phyloP scores from a whole-genome alignment of 1,284 basidiomycete species.

The Coniferiporia sulphurascens region DNA sequence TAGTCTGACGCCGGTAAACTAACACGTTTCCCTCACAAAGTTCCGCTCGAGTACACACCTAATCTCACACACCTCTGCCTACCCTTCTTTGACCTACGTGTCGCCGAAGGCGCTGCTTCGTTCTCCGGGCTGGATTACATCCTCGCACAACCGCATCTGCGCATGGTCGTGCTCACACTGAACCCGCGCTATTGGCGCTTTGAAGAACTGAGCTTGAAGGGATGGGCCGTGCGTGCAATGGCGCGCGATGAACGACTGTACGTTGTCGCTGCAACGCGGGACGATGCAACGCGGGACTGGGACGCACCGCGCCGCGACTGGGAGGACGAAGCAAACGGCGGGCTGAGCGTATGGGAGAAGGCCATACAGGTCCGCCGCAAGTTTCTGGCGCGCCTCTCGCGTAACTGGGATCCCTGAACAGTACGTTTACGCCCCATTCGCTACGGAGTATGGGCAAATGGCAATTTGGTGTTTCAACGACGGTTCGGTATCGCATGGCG shows the following conservation, averaged over 20 bases:
- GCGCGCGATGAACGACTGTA: constrained; percentile 16
- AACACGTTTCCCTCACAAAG: neutral
- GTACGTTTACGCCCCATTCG: neutral
- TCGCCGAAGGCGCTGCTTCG: constrained; percentile 4
- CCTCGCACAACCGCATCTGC: constrained; percentile 14
- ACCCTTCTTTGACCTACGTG: constrained; percentile 19
- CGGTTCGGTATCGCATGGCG: neutral
- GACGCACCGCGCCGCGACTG: constrained; percentile 16
- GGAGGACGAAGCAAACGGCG: constrained; percentile 17
- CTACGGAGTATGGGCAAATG: too few relatives aligned
- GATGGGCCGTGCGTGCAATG: constrained; percentile 18
- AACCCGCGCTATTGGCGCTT: constrained; percentile 20
- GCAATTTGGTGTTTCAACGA: neutral
- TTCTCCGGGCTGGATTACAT: constrained; percentile 17
- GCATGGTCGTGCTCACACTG: constrained; percentile 19
- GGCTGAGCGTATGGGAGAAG: constrained; percentile 19
- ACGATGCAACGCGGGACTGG: constrained; percentile 18
- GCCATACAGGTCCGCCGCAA: constrained; percentile 16
- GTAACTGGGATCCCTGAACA: constrained; percentile 2
- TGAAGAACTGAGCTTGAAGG: constrained; percentile 16
- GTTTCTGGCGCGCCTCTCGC: constrained; percentile 14
- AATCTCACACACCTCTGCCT: constrained; percentile 19
- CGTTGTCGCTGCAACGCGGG: constrained; percentile 17
- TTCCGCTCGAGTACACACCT: constrained; percentile 17
- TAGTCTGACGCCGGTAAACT: neutral